These are phyloP conservation scores for Kurtzmaniella natalensis DNA, from an alignment of 1,139 yeast species.

Conservation along the genomic window DNA sequence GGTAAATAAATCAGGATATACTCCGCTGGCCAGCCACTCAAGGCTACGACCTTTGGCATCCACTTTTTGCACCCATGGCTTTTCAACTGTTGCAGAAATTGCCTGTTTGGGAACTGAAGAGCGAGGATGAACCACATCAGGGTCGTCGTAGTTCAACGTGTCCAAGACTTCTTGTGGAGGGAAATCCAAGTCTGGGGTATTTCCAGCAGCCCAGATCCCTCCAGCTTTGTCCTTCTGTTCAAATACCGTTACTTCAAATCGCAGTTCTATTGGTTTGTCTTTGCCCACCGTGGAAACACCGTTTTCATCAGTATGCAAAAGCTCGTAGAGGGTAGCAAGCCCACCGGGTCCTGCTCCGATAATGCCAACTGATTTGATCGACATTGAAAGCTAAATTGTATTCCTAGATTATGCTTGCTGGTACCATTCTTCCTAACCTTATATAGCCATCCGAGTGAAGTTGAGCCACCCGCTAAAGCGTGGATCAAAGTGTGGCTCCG, in stretches of 20 bases:
- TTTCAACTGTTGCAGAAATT: slow-evolving; percentile 11
- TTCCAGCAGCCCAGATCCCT: slow-evolving; percentile 31
- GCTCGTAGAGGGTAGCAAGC: slow-evolving; percentile 31
- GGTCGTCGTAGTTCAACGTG: slow-evolving; percentile 23
- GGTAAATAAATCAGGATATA: slow-evolving; percentile 41
- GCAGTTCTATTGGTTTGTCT: slow-evolving; percentile 12
- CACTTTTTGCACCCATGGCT: slow-evolving; percentile 14
- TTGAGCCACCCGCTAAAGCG: too few species aligned
- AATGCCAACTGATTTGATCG: slow-evolving; percentile 25
- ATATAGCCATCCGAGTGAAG: too few species aligned
- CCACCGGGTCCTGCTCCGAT: slow-evolving; percentile 40
- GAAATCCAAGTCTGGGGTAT: slow-evolving; percentile 20
- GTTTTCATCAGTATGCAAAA: slow-evolving; percentile 28
- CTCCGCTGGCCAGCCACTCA: slow-evolving; percentile 40
- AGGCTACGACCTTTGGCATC: slow-evolving; percentile 14
- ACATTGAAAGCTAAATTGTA: neutral
- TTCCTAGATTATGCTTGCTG: too few species aligned
- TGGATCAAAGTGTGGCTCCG: too few species aligned
- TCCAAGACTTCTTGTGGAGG: slow-evolving; percentile 29
- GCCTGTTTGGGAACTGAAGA: slow-evolving; percentile 15
- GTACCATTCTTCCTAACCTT: too few species aligned
- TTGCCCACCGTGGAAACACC: slow-evolving; percentile 27
- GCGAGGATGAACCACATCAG: slow-evolving; percentile 22
- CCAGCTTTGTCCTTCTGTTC: slow-evolving; percentile 31
- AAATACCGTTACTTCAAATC: slow-evolving; percentile 27